Conservation (phyloP, 805 yeast species). For the Tetrapisispora arboricola region DNA sequence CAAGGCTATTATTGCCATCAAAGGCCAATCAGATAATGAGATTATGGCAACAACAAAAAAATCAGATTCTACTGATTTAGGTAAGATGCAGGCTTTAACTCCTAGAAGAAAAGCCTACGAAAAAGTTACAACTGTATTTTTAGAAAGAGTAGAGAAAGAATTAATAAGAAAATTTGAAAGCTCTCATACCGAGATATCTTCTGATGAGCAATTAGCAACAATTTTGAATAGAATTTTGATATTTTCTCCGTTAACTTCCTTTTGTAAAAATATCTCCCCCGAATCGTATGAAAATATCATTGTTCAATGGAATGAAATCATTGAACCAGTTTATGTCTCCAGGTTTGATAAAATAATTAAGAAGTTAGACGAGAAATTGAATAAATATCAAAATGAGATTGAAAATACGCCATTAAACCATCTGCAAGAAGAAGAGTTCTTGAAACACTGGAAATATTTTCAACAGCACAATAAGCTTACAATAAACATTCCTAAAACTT, state of each 20-base stretch:
- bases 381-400: constrained; percentile 1
- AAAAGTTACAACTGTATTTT: constrained; percentile 41
- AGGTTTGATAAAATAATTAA: constrained; percentile 1
- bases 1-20: constrained; percentile 55
- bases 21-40: constrained; percentile 33
- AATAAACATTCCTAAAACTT: constrained; percentile 5
- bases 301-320: constrained; percentile 31
- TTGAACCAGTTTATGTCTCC: constrained; percentile 10
- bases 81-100: constrained; percentile 60
- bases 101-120: constrained; percentile 58
- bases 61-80: constrained; percentile 31
- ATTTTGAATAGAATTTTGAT: constrained; percentile 34
- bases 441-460: constrained; percentile 13
- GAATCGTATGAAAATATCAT: constrained; percentile 37
- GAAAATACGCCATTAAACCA: constrained; percentile 6
- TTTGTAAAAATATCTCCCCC: constrained; percentile 48
- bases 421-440: constrained; percentile 6
- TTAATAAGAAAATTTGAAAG: constrained; percentile 35
- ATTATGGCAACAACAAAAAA: not conserved
- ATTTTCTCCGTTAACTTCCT: constrained; percentile 41
- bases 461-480: constrained; percentile 8
- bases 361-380: not conserved
- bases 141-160: constrained; percentile 35
- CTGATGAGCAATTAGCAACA: constrained; percentile 23
- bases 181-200: constrained; percentile 25